Base-by-base conservation (phyloP, 768 basidiomycete species). In the Hericium coralloides region DNA sequence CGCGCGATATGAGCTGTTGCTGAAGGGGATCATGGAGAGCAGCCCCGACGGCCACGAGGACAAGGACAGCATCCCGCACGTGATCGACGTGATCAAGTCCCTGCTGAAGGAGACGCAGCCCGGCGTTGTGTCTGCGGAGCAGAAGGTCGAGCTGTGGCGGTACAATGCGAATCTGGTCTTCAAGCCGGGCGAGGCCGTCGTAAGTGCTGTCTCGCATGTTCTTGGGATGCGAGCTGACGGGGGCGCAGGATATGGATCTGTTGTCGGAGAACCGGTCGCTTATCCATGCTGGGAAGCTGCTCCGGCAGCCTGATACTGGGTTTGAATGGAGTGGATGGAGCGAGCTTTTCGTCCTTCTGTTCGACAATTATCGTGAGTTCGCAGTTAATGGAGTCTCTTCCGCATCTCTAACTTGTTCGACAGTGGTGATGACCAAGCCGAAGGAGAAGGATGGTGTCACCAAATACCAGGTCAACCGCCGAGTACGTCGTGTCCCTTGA, bases 261-360 rank as follows among this genome's bases (percentile, higher is more conserved):
- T 70, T 92, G 38, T 82, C 94, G 61, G 84, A 87, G 51, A 85
- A 85, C 60, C 80, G 97, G 12, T 87, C 88, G 6, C 73, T 98
- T 55, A 84, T 98, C 36, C 84, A 94, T 65, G 82, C 87, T 1
- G 87, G 93, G 6, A 91, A 85, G 61, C 73, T 98, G 25, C 78
- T 89, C 53, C 81, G 93, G 51, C 92, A 94, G 63, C 89, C 92
- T 14, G 94, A 97, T 58, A 85, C 85, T 31, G 91, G 89, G 12
- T 83, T 93, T 60, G 87, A 88, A 68, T 89, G 86, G 85, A 91
- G 81, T 60, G 89, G 87, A 43, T 95, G 92, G 91, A 85, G 83
- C 47, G 94, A 98, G 69, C 78, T 95, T 7, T 89, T 86, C 60
- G 87, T 95, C 8, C 76, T 98, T 54, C 74, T 99, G 2, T 97